Evolutionary conservation across 192 early-diverging fungal species (phyloP).

Genomic region (Lunasporangiospora selenospora): DNA sequence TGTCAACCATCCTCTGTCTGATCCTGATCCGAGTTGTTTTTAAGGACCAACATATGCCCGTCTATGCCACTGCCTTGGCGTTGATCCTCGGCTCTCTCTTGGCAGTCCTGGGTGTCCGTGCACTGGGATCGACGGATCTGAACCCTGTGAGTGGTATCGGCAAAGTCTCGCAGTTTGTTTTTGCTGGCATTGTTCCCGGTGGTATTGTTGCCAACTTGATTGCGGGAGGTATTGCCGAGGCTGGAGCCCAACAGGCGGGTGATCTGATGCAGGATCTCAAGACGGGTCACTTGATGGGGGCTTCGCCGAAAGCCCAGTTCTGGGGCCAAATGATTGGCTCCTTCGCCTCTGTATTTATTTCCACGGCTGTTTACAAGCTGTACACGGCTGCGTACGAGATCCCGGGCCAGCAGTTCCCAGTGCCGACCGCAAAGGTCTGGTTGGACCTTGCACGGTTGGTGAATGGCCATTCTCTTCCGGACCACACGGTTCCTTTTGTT

Average conservation of each 20-base stretch:
- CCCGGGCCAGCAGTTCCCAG: constrained; percentile 72
- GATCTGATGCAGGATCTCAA: constrained; percentile 83
- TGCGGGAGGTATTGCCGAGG: constrained; percentile 80
- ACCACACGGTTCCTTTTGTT: constrained; percentile 67
- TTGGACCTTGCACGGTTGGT: constrained; percentile 79
- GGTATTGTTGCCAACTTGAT: constrained; percentile 77
- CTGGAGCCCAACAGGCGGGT: constrained; percentile 55
- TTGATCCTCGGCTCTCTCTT: constrained; percentile 76
- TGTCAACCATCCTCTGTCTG: constrained; percentile 68
- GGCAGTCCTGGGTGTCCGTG: constrained; percentile 81
- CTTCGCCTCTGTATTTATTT: constrained; percentile 71
- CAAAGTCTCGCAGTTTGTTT: constrained; percentile 85
- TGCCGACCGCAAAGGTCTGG: constrained; percentile 80
- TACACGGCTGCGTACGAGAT: constrained; percentile 76
- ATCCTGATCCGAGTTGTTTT: constrained; percentile 70
- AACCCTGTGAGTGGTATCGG: constrained; percentile 86
- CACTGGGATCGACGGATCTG: constrained; percentile 82
- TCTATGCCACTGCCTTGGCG: constrained; percentile 71
- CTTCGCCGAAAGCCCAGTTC: constrained; percentile 87
- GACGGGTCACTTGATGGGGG: constrained; percentile 83
- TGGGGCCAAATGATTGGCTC: constrained; percentile 83
- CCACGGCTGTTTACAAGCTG: constrained; percentile 71
- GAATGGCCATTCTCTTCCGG: constrained; percentile 75
- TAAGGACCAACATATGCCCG: constrained; percentile 59
- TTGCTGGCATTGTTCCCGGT: constrained; percentile 78